phyloP scores from a whole-genome alignment of 169 alveolate genomes.

The Theileria orientalis region DNA sequence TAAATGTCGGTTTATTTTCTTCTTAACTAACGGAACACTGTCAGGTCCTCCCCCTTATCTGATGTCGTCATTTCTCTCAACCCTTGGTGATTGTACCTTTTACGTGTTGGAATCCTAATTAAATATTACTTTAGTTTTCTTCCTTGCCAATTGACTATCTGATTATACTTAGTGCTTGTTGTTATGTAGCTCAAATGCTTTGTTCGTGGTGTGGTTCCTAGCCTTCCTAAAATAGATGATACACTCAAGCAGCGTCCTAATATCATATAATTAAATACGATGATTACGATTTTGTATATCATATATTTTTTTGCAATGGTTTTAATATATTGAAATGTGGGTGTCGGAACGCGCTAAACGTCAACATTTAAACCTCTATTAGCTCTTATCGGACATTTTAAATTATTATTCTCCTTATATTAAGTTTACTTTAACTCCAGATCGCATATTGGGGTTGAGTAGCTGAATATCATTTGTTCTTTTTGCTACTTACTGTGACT shows the following conservation, averaged over 20 bases:
- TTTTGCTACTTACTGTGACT: background rate
- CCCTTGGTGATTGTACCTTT: too few species aligned
- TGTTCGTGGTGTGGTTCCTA: background rate
- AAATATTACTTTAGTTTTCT: too few species aligned
- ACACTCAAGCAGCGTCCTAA: background rate
- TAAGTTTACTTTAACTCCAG: slow-evolving; percentile 3
- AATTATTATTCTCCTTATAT: background rate
- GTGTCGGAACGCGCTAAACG: slow-evolving; percentile 1
- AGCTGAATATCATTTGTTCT: background rate
- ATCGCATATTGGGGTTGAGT: slow-evolving; percentile 14
- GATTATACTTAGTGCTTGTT: too few species aligned
- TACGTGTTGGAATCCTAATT: too few species aligned
- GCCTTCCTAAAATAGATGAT: background rate
- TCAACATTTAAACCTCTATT: too few species aligned
- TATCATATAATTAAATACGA: background rate
- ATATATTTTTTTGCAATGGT: background rate
- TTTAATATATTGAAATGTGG: background rate
- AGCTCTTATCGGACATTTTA: too few species aligned
- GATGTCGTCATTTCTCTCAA: background rate
- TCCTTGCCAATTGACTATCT: too few species aligned
- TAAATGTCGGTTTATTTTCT: background rate
- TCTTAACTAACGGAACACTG: slow-evolving; percentile 24
- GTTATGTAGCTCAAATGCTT: too few species aligned
- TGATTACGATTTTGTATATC: background rate
- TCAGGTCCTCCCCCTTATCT: background rate